These are phyloP conservation scores for Nigrospora sphaerica DNA, from an alignment of 2,329 filamentous ascomycete species.

Conservation along the genomic window DNA sequence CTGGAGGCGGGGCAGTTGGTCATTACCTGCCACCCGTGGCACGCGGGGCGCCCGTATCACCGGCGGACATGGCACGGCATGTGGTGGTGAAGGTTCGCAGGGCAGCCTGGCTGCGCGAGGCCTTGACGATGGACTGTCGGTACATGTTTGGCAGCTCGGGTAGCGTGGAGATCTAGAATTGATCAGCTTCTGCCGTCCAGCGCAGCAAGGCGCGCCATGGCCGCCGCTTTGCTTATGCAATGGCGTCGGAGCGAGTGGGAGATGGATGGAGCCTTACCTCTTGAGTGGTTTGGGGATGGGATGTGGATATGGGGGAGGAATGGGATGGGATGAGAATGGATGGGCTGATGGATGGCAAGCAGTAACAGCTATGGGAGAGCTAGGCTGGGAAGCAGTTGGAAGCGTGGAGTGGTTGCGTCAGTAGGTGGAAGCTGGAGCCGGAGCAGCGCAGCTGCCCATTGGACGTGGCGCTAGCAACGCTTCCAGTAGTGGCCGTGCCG, in stretches of 20 bases:
- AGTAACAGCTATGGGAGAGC: background rate
- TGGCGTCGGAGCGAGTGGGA: too few species aligned
- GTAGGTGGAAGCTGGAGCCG: background rate
- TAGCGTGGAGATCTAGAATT: constrained; percentile 9
- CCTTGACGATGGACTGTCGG: constrained; percentile 54
- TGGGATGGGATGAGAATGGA: too few species aligned
- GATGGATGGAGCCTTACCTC: too few species aligned
- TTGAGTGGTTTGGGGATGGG: too few species aligned
- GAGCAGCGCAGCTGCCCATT: too few species aligned
- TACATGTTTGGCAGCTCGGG: constrained; percentile 48
- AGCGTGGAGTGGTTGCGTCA: constrained; percentile 1
- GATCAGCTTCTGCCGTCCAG: too few species aligned
- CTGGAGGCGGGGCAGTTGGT: constrained; percentile 31
- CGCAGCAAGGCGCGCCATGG: too few species aligned
- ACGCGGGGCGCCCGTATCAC: constrained; percentile 59
- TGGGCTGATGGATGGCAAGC: background rate
- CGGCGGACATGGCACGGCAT: constrained; percentile 57
- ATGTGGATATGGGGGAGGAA: too few species aligned
- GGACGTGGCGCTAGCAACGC: too few species aligned
- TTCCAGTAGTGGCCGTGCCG: too few species aligned
- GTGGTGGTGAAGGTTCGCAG: constrained; percentile 57
- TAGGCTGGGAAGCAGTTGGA: background rate
- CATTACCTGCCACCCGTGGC: constrained; percentile 43
- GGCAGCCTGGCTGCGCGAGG: constrained; percentile 47
- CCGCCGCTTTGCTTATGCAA: too few species aligned